Base-by-base conservation (phyloP, 352 stramenopile genomes). In the Albugo laibachii region DNA sequence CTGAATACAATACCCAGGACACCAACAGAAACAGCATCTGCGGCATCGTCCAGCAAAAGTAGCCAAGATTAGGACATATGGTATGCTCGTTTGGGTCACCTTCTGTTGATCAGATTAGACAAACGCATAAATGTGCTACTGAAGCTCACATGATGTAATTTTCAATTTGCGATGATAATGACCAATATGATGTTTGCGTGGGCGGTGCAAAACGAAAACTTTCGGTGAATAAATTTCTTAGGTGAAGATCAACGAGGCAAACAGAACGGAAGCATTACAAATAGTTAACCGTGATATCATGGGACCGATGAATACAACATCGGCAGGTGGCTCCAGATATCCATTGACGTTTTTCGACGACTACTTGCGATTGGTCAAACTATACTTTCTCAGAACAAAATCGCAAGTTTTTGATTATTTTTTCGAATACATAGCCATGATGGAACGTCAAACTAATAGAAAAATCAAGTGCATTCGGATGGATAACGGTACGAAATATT, bases 361-460 rank as follows among this genome's bases (percentile, higher is more conserved):
- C 38, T 57, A 45, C 24, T 53, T 46, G 5, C 45, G 55, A 15
- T 46, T 54, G 43, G 24, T 51, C 11, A 41, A 24, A 1, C 44
- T 52, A 2, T 63, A 62, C 20, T 55, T 58, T 11, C 5, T 63
- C 16, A 57, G 45, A 35, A 18, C 24, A 15, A 66, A 66, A 16
- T 56, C 49, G 0, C 43, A 61, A 41, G 45, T 56, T 5, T 16
- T 55, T 11, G 5, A 31, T 2, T 53, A 49, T 2, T 55, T 63
- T 18, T 47, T 43, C 13, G 11, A 39, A 4, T 59, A 42, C 37
- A 53, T 52, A 13, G 35, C 20, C 31, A 1, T 13, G 5, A 47
- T 48, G 18, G 48, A n/a, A n/a, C n/a, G n/a, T n/a, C n/a, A n/a
- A n/a, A n/a, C n/a, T n/a, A n/a, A n/a, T n/a, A n/a, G n/a, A 59